A percentile compares a stretch with the other conserved stretches of the same genome.
Evolutionary conservation across 2,329 filamentous ascomycete species (phyloP).

Genomic region (Aureobasidium zeae): DNA sequence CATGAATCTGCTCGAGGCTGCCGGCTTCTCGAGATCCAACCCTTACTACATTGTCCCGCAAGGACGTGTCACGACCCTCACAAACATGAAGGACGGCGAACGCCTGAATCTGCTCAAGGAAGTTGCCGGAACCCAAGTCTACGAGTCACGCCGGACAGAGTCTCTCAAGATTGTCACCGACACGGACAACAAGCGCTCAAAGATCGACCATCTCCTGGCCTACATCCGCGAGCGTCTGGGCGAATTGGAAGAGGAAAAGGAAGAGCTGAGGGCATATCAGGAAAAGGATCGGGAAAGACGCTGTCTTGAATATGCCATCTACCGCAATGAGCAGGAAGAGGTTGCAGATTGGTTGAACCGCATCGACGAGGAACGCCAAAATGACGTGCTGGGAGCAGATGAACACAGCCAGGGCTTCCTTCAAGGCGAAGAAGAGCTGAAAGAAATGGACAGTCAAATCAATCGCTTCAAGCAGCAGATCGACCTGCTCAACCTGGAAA

Average conservation of each 20-base stretch:
- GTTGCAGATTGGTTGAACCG: conserved; percentile 69
- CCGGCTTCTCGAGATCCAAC: conserved; percentile 92
- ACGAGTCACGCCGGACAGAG: conserved; percentile 83
- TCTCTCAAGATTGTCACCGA: conserved; percentile 95
- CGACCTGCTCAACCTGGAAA: conserved; percentile 76
- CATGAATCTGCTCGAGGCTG: conserved; percentile 88
- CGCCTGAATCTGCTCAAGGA: conserved; percentile 86
- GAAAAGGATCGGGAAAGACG: conserved; percentile 87
- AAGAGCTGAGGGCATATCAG: conserved; percentile 87
- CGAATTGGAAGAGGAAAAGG: conserved; percentile 94
- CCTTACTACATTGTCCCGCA: conserved; percentile 99
- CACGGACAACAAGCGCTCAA: conserved; percentile 85
- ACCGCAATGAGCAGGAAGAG: conserved; percentile 77
- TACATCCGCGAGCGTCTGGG: conserved; percentile 84
- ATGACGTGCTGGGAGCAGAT: conserved; percentile 76
- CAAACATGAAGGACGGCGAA: conserved; percentile 97
- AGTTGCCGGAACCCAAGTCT: conserved; percentile 95
- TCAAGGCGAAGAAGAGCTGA: conserved; percentile 69
- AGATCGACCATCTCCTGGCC: conserved; percentile 85
- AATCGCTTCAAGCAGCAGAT: conserved; percentile 71
- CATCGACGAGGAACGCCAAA: conserved; percentile 72
- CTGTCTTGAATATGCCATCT: conserved; percentile 90
- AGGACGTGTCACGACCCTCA: conserved; percentile 87
- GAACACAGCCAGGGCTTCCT: conserved; percentile 68
- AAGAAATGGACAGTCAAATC: conserved; percentile 68